A percentile compares a stretch with the other conserved stretches of the same genome.
Evolutionary conservation across 2,329 filamentous ascomycete species (phyloP).

Genomic region (Xylaria sp.): DNA sequence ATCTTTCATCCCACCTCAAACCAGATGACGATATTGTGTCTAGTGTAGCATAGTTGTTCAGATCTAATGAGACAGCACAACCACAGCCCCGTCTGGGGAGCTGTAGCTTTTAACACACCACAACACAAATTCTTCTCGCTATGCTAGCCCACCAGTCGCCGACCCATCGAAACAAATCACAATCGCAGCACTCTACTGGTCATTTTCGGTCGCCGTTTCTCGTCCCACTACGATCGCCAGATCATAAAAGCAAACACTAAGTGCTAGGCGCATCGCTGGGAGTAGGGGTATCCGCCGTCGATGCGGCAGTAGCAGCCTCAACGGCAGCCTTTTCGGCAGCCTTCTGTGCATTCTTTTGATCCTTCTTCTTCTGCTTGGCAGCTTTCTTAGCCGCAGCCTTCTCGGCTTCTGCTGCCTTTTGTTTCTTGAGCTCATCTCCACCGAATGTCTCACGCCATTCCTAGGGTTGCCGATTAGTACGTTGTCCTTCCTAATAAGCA

Average conservation of each 20-base stretch:
- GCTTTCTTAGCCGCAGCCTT: slow-evolving; percentile 64
- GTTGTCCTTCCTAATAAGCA: no score
- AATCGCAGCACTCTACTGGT: neutral
- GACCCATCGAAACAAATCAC: neutral
- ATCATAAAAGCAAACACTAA: slow-evolving; percentile 1
- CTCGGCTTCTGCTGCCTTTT: slow-evolving; percentile 68
- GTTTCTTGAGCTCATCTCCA: slow-evolving; percentile 72
- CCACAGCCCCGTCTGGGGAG: neutral
- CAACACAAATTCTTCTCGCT: slow-evolving; percentile 5
- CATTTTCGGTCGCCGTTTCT: neutral
- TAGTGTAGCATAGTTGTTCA: neutral
- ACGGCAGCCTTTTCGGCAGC: slow-evolving; percentile 26
- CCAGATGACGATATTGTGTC: neutral
- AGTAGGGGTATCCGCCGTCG: slow-evolving; percentile 4
- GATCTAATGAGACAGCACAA: slow-evolving; percentile 1
- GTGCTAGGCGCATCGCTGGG: slow-evolving; percentile 7
- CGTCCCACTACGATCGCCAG: neutral
- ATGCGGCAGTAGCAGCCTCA: slow-evolving; percentile 18
- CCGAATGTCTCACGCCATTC: slow-evolving; percentile 85
- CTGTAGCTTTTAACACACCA: neutral
- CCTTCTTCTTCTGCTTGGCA: slow-evolving; percentile 62
- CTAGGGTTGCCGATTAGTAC: neutral
- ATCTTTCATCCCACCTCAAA: neutral
- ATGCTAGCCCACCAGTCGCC: slow-evolving; percentile 10
- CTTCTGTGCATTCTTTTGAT: slow-evolving; percentile 59